Conservation (phyloP, 78 protist genomes). For the Guillardia theta region DNA sequence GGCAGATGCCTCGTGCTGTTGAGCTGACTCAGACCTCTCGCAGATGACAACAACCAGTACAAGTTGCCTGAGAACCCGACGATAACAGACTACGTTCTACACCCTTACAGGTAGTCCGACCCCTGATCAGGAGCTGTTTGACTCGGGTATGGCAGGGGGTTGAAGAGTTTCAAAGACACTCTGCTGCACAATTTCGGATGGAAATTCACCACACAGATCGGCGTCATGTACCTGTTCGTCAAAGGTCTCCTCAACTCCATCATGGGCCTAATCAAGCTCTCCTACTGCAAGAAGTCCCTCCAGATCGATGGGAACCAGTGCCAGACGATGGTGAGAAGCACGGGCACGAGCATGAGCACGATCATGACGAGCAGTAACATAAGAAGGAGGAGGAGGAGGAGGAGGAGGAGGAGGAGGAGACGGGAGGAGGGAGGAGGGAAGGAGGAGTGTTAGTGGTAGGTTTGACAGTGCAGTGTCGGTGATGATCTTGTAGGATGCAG, state of each 20-base stretch:
- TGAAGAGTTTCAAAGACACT: not conserved
- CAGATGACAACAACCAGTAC: too few species aligned
- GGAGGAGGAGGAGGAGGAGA: too few species aligned
- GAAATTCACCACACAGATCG: not conserved
- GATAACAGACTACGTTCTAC: not conserved
- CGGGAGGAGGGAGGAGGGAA: too few species aligned
- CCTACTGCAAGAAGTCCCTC: constrained; percentile 45
- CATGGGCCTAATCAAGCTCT: constrained; percentile 27
- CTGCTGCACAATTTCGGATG: not conserved
- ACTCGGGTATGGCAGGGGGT: not conserved
- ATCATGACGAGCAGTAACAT: too few species aligned
- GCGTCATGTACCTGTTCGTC: not conserved
- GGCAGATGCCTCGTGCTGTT: too few species aligned
- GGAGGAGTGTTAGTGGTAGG: too few species aligned
- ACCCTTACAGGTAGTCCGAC: not conserved
- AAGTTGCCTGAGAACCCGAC: not conserved
- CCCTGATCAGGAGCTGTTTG: not conserved
- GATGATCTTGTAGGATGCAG: too few species aligned
- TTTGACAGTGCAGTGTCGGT: too few species aligned
- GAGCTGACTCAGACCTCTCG: too few species aligned
- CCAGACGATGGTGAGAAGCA: constrained; percentile 43
- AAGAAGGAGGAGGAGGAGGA: too few species aligned
- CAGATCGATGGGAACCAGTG: not conserved
- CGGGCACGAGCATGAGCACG: too few species aligned
- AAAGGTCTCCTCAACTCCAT: constrained; percentile 16